phyloP scores from a whole-genome alignment of 78 protist genomes.

The Neovahlkampfia damariscottae region DNA sequence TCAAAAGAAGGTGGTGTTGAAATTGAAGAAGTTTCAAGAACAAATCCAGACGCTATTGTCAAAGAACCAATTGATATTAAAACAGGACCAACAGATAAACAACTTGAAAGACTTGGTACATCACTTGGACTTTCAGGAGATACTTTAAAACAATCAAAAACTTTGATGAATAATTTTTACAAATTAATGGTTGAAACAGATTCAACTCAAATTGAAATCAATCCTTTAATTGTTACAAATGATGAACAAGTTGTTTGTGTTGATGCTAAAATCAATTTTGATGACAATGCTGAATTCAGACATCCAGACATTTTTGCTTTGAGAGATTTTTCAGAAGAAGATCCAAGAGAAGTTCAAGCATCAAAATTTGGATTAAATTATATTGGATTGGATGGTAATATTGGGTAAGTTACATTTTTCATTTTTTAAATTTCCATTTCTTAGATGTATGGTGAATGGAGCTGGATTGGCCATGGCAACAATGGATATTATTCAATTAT shows the following conservation, averaged over 20 bases:
- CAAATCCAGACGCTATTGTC: conserved; percentile 31
- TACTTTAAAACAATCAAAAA: not conserved
- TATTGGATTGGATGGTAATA: conserved; percentile 91
- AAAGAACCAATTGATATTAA: conserved; percentile 1
- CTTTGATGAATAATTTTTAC: conserved; percentile 52
- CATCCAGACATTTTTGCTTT: conserved; percentile 69
- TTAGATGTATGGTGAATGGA: conserved; percentile 77
- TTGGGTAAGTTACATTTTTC: conserved; percentile 73
- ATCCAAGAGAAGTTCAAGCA: conserved; percentile 87
- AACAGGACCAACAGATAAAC: conserved; percentile 4
- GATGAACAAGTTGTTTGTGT: conserved; percentile 64
- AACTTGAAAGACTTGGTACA: conserved; percentile 1
- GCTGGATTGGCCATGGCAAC: conserved; percentile 99
- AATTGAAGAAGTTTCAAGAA: conserved; percentile 67
- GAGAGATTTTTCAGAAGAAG: conserved; percentile 81
- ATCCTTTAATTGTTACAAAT: conserved; percentile 80
- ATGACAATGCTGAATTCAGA: conserved; percentile 94
- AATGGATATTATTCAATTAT: conserved; percentile 85
- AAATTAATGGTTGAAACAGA: conserved; percentile 56
- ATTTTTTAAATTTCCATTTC: not conserved
- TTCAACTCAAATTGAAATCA: conserved; percentile 85
- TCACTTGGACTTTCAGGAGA: conserved; percentile 5
- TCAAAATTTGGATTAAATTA: conserved; percentile 79
- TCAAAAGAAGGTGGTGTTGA: conserved; percentile 78
- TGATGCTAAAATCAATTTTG: conserved; percentile 91